Evolutionary conservation across 2,329 filamentous ascomycete species (phyloP), one percentile per base, ranked within the genome.

Genomic region (Alternaria brassicae): DNA sequence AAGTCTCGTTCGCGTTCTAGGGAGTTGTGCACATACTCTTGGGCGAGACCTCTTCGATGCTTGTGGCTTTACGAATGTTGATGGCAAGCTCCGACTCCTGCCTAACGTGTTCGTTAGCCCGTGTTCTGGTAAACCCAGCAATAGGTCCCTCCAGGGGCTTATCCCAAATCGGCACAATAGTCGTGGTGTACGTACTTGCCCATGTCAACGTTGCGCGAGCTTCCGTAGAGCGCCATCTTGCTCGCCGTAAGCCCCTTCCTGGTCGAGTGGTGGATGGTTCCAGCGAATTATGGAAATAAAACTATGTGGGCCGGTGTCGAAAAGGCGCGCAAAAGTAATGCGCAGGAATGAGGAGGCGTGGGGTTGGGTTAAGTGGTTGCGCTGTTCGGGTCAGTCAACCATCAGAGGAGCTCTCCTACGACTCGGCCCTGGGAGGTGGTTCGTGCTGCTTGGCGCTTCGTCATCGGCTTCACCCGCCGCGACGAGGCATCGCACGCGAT

Each of bases 31-130:
- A 66, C 68, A 47, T 85, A 86, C 88, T 84, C 81, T 90, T 90
- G 25, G 88, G 88, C 17, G 88, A 88, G 42, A 86, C 87, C 78
- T 89, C 86, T 72, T 89, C 86, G 67, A 87, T 86, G 73, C 84
- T 88, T 15, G 87, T 89, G 34, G 87, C 87, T 79, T 89, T 89
- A 72, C 85, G 85, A 75, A 89, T 89, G 77, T 89, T 87, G 73
- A 87, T 85, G 72, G 85, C 82, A 65, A 89, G 81, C 75, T 89
- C 86, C 45, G 85, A 82, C 77, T 89, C 87, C 69, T 87, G 85
- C 76, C 84, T 85, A 52, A 6, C 3, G 19, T 36, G 34, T 34
- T 36, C 17, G 7, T 60, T 56, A 60, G 56, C 12, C 36, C 36
- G 17, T 30, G 17, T 10, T 37, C 19, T 27, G n/a, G 13, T 19